Evolutionary conservation across 75 land plant species (phyloP).

Genomic region (Pinus albicaulis): DNA sequence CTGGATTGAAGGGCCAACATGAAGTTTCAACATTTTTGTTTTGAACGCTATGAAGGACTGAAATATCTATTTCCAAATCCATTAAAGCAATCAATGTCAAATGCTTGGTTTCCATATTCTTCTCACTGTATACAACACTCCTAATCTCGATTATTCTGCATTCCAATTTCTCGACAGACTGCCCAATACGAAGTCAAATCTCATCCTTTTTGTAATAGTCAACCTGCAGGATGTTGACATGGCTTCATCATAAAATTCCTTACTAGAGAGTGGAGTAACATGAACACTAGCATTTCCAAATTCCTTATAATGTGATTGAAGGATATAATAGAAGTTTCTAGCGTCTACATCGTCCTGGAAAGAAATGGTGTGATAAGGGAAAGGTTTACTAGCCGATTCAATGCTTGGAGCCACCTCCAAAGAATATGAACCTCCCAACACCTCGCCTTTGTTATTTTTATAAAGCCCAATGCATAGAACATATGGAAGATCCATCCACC

Average conservation of each 20-base stretch:
- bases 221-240: constrained; percentile 33
- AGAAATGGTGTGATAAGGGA: constrained; percentile 37
- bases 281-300: constrained; percentile 43
- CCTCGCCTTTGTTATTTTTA: constrained; percentile 23
- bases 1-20: background rate
- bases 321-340: constrained; percentile 44
- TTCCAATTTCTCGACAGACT: constrained; percentile 77
- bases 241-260: constrained; percentile 57
- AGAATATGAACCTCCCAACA: constrained; percentile 51
- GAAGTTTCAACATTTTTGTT: background rate
- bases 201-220: constrained; percentile 63
- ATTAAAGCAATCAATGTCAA: background rate
- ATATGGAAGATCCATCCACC: constrained; percentile 78
- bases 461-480: constrained; percentile 54
- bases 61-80: background rate
- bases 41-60: background rate
- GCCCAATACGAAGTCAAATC: constrained; percentile 64
- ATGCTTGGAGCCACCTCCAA: too few species aligned
- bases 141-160: constrained; percentile 5
- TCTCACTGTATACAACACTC: background rate
- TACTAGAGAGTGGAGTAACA: constrained; percentile 42
- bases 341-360: too few species aligned
- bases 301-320: constrained; percentile 61
- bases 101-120: background rate
- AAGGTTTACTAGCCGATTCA: background rate